Conservation (phyloP, 345 rosid species). For the Durio zibethinus region DNA sequence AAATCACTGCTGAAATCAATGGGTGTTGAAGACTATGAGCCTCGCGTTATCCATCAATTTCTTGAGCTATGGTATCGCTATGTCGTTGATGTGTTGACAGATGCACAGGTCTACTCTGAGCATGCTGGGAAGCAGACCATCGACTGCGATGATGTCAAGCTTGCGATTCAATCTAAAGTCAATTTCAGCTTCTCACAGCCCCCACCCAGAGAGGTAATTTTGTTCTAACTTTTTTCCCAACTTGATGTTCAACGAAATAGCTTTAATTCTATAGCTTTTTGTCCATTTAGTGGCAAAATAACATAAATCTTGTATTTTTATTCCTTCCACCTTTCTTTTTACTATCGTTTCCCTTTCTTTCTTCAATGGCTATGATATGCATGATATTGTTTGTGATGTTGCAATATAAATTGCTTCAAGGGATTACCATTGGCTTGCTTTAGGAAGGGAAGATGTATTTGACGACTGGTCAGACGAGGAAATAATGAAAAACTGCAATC, state of each 20-base stretch:
- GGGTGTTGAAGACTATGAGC: slow-evolving; percentile 92
- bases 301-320: background rate
- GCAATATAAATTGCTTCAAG: background rate
- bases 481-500: background rate
- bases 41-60: slow-evolving; percentile 83
- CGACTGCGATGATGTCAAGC: slow-evolving; percentile 85
- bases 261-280: background rate
- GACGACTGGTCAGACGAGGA: background rate
- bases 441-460: background rate
- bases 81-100: slow-evolving; percentile 71
- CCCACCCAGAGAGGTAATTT: slow-evolving; percentile 81
- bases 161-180: slow-evolving; percentile 84
- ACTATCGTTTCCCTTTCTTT: background rate
- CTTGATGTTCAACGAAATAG: background rate
- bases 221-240: background rate
- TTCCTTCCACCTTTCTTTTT: background rate
- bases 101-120: slow-evolving; percentile 88
- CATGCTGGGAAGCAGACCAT: slow-evolving; percentile 79
- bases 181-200: slow-evolving; percentile 94
- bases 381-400: background rate
- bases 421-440: background rate
- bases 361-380: background rate
- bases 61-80: slow-evolving; percentile 91
- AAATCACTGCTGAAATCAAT: slow-evolving; percentile 76
- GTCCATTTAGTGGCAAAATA: background rate